These are phyloP conservation scores for Talaromyces thailandensis DNA, from an alignment of 495 filamentous ascomycete species.

Conservation along the genomic window DNA sequence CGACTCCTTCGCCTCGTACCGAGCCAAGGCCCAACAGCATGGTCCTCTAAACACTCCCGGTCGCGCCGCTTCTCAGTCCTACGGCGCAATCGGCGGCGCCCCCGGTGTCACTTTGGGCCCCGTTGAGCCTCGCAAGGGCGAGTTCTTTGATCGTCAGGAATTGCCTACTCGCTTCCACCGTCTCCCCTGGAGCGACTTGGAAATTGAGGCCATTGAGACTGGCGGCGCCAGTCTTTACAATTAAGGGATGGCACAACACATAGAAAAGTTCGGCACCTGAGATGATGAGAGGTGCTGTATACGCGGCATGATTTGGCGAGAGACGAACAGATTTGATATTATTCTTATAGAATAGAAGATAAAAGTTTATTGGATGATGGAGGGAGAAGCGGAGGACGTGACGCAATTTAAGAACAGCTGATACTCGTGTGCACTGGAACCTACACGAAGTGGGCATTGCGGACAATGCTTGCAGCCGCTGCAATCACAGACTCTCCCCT, in stretches of 20 bases:
- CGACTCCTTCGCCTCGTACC: slow-evolving; percentile 82
- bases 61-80: slow-evolving; percentile 28
- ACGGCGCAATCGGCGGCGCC: slow-evolving; percentile 51
- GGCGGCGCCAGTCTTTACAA: slow-evolving; percentile 69
- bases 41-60: slow-evolving; percentile 62
- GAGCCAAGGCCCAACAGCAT: slow-evolving; percentile 86
- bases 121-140: slow-evolving; percentile 59
- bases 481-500: not conserved
- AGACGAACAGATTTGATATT: not conserved
- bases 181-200: slow-evolving; percentile 57
- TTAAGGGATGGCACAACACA: slow-evolving; percentile 13
- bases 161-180: slow-evolving; percentile 77
- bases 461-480: not conserved
- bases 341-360: not conserved
- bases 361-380: not conserved
- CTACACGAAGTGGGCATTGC: not conserved
- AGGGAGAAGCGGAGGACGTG: not conserved
- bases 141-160: slow-evolving; percentile 83
- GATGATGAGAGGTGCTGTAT: not conserved
- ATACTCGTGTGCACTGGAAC: not conserved
- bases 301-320: not conserved
- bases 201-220: slow-evolving; percentile 93
- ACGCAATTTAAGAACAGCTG: not conserved
- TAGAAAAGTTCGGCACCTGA: not conserved
- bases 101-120: slow-evolving; percentile 61